Conservation (phyloP, 225 moss, liverwort and hornwort species). For the Bryum argenteum region DNA sequence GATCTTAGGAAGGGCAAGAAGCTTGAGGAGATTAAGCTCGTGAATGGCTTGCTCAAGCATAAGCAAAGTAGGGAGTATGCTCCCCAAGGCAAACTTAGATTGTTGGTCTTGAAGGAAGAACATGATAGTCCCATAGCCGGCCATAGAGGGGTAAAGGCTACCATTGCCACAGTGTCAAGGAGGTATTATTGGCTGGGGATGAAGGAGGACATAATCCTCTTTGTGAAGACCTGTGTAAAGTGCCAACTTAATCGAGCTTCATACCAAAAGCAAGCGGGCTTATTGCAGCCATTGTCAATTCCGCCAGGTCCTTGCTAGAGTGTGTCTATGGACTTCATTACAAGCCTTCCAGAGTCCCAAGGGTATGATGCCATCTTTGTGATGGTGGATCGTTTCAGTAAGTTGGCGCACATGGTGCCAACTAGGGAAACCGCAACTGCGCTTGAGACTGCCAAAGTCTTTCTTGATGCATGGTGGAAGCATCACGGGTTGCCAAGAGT, state of each 20-base stretch:
- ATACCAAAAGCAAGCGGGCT: neutral
- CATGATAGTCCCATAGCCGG: neutral
- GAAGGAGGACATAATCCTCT: neutral
- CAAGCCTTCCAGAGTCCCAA: neutral
- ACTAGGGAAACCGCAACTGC: neutral
- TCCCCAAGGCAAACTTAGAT: too few species aligned
- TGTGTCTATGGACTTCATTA: too few species aligned
- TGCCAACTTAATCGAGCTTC: neutral
- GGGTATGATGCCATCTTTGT: neutral
- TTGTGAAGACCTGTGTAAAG: neutral
- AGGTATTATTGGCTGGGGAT: neutral
- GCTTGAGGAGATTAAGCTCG: too few species aligned
- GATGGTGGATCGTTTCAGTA: neutral
- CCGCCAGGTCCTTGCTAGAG: neutral
- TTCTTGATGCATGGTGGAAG: too few species aligned
- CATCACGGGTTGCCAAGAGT: too few species aligned
- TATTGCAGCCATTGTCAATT: neutral
- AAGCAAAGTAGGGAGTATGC: too few species aligned
- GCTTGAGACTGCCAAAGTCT: too few species aligned
- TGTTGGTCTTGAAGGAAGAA: neutral
- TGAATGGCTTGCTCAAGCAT: too few species aligned
- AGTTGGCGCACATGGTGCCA: neutral
- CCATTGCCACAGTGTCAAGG: too few species aligned
- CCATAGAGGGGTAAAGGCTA: neutral
- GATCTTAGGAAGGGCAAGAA: too few species aligned